Conservation (phyloP, 352 stramenopile genomes). For the Plasmopara viticola region DNA sequence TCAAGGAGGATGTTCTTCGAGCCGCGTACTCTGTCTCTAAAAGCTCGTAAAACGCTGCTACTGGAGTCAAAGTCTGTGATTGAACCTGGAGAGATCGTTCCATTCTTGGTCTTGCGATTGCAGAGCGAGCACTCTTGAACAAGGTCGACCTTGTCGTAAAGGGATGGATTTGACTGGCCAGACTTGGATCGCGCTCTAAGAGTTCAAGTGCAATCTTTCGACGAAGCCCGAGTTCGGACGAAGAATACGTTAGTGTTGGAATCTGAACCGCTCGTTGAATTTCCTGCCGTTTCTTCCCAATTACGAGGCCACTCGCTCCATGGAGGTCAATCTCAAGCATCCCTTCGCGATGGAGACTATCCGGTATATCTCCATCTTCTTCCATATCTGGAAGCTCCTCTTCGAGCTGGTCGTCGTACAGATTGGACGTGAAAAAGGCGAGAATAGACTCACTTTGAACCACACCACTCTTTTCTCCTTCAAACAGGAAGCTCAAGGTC, state of each 20-base stretch:
- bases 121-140: slow-evolving; percentile 4
- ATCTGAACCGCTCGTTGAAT: slow-evolving; percentile 31
- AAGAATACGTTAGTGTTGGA: slow-evolving; percentile 26
- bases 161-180: slow-evolving; percentile 26
- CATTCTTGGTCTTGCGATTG: background rate
- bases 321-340: slow-evolving; percentile 52
- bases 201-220: slow-evolving; percentile 29
- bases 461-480: slow-evolving; percentile 38
- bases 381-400: slow-evolving; percentile 67
- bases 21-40: slow-evolving; percentile 25
- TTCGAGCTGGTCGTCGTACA: slow-evolving; percentile 68
- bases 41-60: slow-evolving; percentile 37
- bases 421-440: slow-evolving; percentile 59
- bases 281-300: slow-evolving; percentile 10
- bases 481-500: slow-evolving; percentile 60
- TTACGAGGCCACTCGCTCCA: slow-evolving; percentile 45
- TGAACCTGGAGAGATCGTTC: background rate
- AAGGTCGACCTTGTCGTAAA: slow-evolving; percentile 18
- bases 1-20: slow-evolving; percentile 4
- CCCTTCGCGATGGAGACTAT: slow-evolving; percentile 68
- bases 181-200: slow-evolving; percentile 29
- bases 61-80: slow-evolving; percentile 7
- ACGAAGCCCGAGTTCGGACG: slow-evolving; percentile 21
- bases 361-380: slow-evolving; percentile 59
- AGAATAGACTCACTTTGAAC: slow-evolving; percentile 49